Conservation (phyloP, 441 rosid genomes). For the Lepidium campestre region DNA sequence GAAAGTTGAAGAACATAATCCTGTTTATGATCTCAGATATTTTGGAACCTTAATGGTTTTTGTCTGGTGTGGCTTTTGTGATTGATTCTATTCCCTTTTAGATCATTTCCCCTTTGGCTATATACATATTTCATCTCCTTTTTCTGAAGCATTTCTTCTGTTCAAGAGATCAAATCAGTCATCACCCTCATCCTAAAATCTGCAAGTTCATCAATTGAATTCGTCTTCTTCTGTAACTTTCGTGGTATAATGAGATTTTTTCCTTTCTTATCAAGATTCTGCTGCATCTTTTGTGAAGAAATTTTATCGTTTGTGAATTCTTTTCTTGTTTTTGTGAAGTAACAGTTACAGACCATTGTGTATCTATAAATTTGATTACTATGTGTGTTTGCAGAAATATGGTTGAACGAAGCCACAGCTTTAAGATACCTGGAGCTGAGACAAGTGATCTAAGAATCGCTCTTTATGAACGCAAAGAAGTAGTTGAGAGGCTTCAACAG, state of each 20-base stretch:
- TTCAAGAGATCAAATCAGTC: not conserved
- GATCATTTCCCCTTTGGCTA: not conserved
- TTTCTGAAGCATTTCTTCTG: not conserved
- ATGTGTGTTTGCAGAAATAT: slow-evolving; percentile 16
- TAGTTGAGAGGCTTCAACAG: slow-evolving; percentile 49
- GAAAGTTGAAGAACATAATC: slow-evolving; percentile 18
- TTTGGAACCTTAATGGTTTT: slow-evolving; percentile 2
- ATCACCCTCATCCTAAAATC: not conserved
- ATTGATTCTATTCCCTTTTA: slow-evolving; percentile 17
- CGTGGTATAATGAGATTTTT: not conserved
- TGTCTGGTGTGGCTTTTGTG: slow-evolving; percentile 17
- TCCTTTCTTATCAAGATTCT: slow-evolving; percentile 1
- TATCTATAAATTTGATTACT: not conserved
- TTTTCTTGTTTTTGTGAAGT: not conserved
- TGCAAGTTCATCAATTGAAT: not conserved
- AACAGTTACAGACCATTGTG: not conserved
- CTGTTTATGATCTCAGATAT: slow-evolving; percentile 9
- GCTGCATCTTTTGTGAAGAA: not conserved
- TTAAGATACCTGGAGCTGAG: slow-evolving; percentile 31
- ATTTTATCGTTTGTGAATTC: not conserved
- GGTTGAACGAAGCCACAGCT: slow-evolving; percentile 29
- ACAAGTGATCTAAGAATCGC: slow-evolving; percentile 37
- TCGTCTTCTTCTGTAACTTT: not conserved
- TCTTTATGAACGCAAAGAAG: slow-evolving; percentile 49
- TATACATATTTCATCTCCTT: not conserved